A percentile compares a stretch with the other conserved stretches of the same genome.
Evolutionary conservation across 192 early-diverging fungal species (phyloP).

Genomic region (Coemansia biformis): DNA sequence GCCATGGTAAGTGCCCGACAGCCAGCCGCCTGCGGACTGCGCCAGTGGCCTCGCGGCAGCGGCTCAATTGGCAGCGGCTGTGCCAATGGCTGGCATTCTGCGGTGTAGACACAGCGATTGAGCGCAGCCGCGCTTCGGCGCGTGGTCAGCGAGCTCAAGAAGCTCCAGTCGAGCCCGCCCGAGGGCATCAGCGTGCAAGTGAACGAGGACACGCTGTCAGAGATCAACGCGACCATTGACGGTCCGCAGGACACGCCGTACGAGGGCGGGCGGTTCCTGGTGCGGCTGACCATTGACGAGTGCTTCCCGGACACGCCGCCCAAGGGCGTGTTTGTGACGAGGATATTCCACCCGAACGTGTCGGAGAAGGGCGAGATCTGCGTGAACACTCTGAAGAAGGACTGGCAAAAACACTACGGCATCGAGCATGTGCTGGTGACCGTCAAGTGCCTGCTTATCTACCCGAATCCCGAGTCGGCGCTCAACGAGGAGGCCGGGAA

Average conservation of each 20-base stretch:
- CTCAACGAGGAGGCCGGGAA: slow-evolving; percentile 93
- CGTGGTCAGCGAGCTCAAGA: slow-evolving; percentile 55
- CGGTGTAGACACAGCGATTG: slow-evolving; percentile 42
- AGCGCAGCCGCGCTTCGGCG: slow-evolving; percentile 44
- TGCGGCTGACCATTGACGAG: slow-evolving; percentile 62
- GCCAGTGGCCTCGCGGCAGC: too few relatives aligned
- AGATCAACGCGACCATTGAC: slow-evolving; percentile 79
- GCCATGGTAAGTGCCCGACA: too few relatives aligned
- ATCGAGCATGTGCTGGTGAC: slow-evolving; percentile 83
- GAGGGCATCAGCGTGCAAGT: slow-evolving; percentile 77
- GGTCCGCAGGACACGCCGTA: slow-evolving; percentile 89
- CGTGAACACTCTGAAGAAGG: slow-evolving; percentile 92
- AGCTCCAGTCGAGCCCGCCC: slow-evolving; percentile 57
- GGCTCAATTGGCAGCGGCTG: too few relatives aligned
- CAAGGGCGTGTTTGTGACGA: slow-evolving; percentile 83
- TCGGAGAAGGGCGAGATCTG: slow-evolving; percentile 85
- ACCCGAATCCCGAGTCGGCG: slow-evolving; percentile 92
- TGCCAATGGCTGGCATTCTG: too few relatives aligned
- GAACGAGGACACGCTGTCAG: slow-evolving; percentile 66
- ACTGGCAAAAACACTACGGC: slow-evolving; percentile 87
- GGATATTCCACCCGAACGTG: slow-evolving; percentile 97
- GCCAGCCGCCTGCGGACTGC: too few relatives aligned
- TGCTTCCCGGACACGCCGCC: slow-evolving; percentile 82
- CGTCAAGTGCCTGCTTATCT: slow-evolving; percentile 90
- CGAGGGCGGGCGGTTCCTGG: slow-evolving; percentile 68